phyloP scores from a whole-genome alignment of 257 asterid species.

The Perilla frutescens region DNA sequence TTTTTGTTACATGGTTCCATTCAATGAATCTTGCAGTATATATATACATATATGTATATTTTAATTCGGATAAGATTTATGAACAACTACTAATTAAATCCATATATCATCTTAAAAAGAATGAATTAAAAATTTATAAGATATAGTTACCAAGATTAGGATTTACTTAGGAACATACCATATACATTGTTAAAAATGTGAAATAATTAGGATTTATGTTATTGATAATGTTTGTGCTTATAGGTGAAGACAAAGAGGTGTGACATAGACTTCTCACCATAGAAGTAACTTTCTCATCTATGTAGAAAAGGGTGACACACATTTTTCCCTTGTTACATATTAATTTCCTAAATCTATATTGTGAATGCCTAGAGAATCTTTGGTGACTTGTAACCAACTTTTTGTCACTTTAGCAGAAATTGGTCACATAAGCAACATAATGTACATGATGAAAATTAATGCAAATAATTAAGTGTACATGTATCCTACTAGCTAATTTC shows the following conservation, averaged over 20 bases:
- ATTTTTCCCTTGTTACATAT: slow-evolving; percentile 42
- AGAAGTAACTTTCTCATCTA: slow-evolving; percentile 44
- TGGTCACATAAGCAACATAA: slow-evolving; percentile 44
- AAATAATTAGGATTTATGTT: neutral
- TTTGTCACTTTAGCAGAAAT: slow-evolving; percentile 46
- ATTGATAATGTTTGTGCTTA: slow-evolving; percentile 29
- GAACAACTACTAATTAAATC: too few relatives aligned
- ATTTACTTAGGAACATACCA: neutral
- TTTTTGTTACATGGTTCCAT: slow-evolving; percentile 10
- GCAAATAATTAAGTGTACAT: neutral
- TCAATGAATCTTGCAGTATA: slow-evolving; percentile 39
- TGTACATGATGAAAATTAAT: slow-evolving; percentile 24
- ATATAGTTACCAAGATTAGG: slow-evolving; percentile 9
- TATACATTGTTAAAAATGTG: neutral
- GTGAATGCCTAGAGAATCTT: slow-evolving; percentile 43
- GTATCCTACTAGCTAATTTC: neutral
- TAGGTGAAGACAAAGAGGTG: slow-evolving; percentile 43
- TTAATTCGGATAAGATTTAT: neutral
- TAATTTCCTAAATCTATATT: slow-evolving; percentile 36
- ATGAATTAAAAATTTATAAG: too few relatives aligned
- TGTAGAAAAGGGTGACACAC: slow-evolving; percentile 43
- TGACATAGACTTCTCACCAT: slow-evolving; percentile 56
- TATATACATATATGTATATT: neutral
- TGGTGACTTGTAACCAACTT: slow-evolving; percentile 56
- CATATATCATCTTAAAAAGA: too few relatives aligned